Conservation (phyloP, 1,284 basidiomycete species). For the Caloboletus inedulis region DNA sequence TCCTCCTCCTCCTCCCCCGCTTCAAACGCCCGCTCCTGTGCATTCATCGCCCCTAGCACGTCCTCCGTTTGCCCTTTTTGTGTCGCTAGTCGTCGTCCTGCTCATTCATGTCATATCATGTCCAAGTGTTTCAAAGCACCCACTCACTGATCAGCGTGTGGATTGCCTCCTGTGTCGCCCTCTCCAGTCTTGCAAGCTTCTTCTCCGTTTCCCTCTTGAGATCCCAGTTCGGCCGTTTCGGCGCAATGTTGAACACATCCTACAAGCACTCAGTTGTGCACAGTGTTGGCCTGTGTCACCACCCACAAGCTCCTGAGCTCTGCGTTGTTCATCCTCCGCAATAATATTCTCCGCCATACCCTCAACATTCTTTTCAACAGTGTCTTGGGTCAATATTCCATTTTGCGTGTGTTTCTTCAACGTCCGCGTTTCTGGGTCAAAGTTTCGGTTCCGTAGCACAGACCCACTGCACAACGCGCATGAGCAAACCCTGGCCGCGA, state of each 20-base stretch:
- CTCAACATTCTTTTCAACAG: slow-evolving; percentile 82
- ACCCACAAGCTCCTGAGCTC: slow-evolving; percentile 84
- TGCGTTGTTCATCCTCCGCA: slow-evolving; percentile 77
- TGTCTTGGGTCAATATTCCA: slow-evolving; percentile 69
- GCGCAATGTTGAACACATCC: slow-evolving; percentile 97
- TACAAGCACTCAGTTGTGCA: slow-evolving; percentile 35
- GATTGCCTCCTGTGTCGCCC: slow-evolving; percentile 88
- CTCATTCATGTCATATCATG: slow-evolving; percentile 1
- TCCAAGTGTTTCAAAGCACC: slow-evolving; percentile 17
- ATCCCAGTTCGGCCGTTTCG: slow-evolving; percentile 96
- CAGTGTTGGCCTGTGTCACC: background rate
- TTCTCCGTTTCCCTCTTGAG: slow-evolving; percentile 92
- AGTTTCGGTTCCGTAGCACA: slow-evolving; percentile 77
- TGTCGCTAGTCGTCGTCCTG: slow-evolving; percentile 72
- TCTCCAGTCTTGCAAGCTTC: slow-evolving; percentile 84
- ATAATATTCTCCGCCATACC: slow-evolving; percentile 85
- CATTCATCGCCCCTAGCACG: slow-evolving; percentile 73
- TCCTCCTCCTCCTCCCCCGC: slow-evolving; percentile 39
- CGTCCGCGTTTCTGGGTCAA: slow-evolving; percentile 80
- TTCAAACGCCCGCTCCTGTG: slow-evolving; percentile 54
- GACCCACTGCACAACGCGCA: slow-evolving; percentile 36
- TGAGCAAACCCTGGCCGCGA: background rate
- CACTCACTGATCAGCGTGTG: slow-evolving; percentile 86
- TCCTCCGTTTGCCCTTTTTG: slow-evolving; percentile 77
- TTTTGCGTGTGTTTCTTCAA: slow-evolving; percentile 58